These are phyloP conservation scores for Candida sphagnicola DNA, from an alignment of 805 yeast species.

Conservation along the genomic window DNA sequence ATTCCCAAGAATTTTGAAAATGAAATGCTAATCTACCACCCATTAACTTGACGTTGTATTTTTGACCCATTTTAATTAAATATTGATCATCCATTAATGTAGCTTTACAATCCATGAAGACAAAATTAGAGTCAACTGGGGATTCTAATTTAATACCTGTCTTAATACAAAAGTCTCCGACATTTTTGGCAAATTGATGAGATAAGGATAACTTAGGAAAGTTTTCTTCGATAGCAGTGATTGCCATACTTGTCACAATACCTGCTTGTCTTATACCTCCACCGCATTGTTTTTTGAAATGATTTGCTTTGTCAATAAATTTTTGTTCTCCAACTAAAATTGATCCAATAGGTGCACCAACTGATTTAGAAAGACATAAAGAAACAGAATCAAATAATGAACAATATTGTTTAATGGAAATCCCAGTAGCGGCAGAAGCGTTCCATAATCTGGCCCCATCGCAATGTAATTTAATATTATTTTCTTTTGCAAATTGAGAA, in stretches of 20 bases:
- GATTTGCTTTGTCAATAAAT: slow-evolving; percentile 68
- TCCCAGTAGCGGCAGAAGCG: slow-evolving; percentile 73
- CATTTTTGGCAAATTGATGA: slow-evolving; percentile 49
- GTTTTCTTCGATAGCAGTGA: slow-evolving; percentile 70
- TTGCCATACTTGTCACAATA: slow-evolving; percentile 74
- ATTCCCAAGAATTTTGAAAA: slow-evolving; percentile 35
- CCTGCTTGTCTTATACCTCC: slow-evolving; percentile 94
- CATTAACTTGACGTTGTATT: slow-evolving; percentile 59
- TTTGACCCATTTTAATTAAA: slow-evolving; percentile 50
- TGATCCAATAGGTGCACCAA: slow-evolving; percentile 94
- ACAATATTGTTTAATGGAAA: slow-evolving; percentile 67
- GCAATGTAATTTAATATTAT: slow-evolving; percentile 64
- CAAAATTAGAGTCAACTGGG: slow-evolving; percentile 85
- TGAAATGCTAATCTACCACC: slow-evolving; percentile 83
- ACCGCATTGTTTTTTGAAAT: slow-evolving; percentile 87
- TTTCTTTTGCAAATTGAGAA: slow-evolving; percentile 60
- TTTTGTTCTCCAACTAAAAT: slow-evolving; percentile 65
- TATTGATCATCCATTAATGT: slow-evolving; percentile 55
- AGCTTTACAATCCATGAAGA: slow-evolving; percentile 58
- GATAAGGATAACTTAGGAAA: slow-evolving; percentile 51
- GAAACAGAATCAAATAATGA: slow-evolving; percentile 83
- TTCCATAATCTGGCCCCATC: slow-evolving; percentile 97
- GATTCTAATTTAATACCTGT: slow-evolving; percentile 56
- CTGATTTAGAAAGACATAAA: slow-evolving; percentile 80
- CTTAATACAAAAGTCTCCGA: slow-evolving; percentile 49